Conservation (phyloP, 2,329 filamentous ascomycete species). For the Diaporthe citrichinensis region DNA sequence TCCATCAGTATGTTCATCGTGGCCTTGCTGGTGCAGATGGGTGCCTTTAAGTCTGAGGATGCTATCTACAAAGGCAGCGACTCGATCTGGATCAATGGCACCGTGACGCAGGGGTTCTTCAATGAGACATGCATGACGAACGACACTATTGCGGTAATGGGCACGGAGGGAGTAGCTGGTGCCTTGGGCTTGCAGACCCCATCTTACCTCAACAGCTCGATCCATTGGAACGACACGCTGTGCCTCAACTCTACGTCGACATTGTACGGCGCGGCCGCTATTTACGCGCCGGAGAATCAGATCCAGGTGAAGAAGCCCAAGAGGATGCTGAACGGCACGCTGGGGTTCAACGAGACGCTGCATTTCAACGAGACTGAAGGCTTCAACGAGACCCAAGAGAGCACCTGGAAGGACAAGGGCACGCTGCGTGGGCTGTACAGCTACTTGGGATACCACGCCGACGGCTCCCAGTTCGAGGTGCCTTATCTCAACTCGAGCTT, state of each 20-base stretch:
- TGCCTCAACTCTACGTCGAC: constrained; percentile 52
- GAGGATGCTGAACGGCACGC: constrained; percentile 29
- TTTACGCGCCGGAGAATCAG: constrained; percentile 47
- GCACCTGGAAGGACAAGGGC: constrained; percentile 28
- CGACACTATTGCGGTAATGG: constrained; percentile 46
- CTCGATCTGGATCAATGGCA: constrained; percentile 57
- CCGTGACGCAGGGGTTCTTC: constrained; percentile 46
- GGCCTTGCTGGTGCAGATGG: constrained; percentile 55
- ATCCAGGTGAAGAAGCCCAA: constrained; percentile 40
- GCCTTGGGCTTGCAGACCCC: constrained; percentile 49
- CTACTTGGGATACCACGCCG: constrained; percentile 35
- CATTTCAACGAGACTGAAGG: constrained; percentile 8
- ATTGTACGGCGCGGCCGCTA: constrained; percentile 48
- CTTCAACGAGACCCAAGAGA: constrained; percentile 17
- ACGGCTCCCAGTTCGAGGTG: constrained; percentile 25
- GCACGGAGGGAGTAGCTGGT: constrained; percentile 48
- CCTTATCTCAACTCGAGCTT: constrained; percentile 46
- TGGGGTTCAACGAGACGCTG: constrained; percentile 13
- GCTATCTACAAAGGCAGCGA: constrained; percentile 55
- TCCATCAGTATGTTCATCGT: constrained; percentile 58
- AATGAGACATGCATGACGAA: constrained; percentile 47
- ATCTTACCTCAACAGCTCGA: constrained; percentile 50
- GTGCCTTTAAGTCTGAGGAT: constrained; percentile 53
- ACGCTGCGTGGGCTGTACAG: constrained; percentile 38
- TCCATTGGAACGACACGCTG: constrained; percentile 49